Percentiles rank a stretch among this genome's conserved stretches.
Evolutionary conservation across 495 filamentous ascomycete genomes (phyloP).

Genomic region (Penicillium diatomitis): DNA sequence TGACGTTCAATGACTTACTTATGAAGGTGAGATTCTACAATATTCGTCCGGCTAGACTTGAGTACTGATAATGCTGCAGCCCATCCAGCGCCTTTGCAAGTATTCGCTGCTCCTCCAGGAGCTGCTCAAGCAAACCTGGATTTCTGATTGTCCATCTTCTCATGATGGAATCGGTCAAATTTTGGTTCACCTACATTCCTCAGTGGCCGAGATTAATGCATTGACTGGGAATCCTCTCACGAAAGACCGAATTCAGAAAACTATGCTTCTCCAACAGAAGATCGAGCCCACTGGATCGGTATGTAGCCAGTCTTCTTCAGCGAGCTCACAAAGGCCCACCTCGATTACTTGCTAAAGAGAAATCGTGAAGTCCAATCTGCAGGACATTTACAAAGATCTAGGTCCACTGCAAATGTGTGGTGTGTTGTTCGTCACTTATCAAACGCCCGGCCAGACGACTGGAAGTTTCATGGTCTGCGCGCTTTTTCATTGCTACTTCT

Average conservation of each 20-base stretch:
- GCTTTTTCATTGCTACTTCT: conserved; percentile 73
- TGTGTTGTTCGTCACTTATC: conserved; percentile 77
- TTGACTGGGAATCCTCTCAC: conserved; percentile 45
- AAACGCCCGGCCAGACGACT: conserved; percentile 50
- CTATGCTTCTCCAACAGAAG: conserved; percentile 41
- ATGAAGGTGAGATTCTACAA: conserved; percentile 60
- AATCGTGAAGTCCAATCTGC: conserved; percentile 18
- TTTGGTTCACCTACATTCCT: conserved; percentile 59
- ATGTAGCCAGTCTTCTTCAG: conserved; percentile 4
- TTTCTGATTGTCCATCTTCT: conserved; percentile 71
- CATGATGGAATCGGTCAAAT: conserved; percentile 71
- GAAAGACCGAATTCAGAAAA: conserved; percentile 41
- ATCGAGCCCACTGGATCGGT: conserved; percentile 66
- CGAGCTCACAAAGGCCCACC: no score
- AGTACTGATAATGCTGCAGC: conserved; percentile 41
- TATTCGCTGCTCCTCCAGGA: conserved; percentile 85
- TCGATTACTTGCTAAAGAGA: no score
- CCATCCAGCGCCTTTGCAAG: conserved; percentile 86
- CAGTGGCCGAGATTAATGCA: conserved; percentile 66
- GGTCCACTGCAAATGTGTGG: conserved; percentile 82
- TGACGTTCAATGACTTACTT: conserved; percentile 76
- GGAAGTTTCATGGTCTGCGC: conserved; percentile 82
- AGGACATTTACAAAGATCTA: conserved; percentile 57
- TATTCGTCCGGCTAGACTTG: background rate
- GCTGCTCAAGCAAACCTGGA: conserved; percentile 69